Base-by-base conservation (phyloP, 768 basidiomycete genomes). In the Guyanaporus albipodus region DNA sequence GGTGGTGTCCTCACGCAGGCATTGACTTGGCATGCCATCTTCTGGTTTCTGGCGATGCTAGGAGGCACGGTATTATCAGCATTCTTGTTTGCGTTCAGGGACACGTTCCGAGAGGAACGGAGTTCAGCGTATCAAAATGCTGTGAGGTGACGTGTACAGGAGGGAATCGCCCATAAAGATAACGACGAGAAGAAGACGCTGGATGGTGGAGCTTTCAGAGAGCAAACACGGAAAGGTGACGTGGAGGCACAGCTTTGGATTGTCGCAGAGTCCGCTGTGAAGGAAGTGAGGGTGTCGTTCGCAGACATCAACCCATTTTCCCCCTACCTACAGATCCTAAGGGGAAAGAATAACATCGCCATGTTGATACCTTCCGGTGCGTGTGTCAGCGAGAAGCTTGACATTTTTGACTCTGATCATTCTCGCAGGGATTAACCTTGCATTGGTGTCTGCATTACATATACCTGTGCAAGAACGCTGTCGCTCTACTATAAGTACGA, bases 41-140 rank as follows among this genome's bases (percentile, higher is more conserved):
- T 95, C 66, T 93, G 87, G 79, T 91, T 93, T 61, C 72, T 93
- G 29, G 72, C 77, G 2, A 82, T 85, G 22, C 74, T 82, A 52
- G 77, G 78, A 6, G 82, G 79, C 0, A 34, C 73, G 12, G 78
- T 75, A 46, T 70, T 79, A 46, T 31, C 78, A 19, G 67, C 74
- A 14, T 89, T 90, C 63, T 48, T 87, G 27, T 61, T 84, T n/a
- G 67, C 83, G 58, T 89, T 92, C 72, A 77, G 76, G 44, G 91
- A 96, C 59, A 91, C 90, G 0, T 94, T 88, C 68, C 77, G 92
- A 26, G 74, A 75, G 50, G 89, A 94, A 57, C 82, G 93, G 29
- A 93, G 91, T 46, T 66, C 86, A 14, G 73, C 80, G 1, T 95
- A 94, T 62, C 89, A 91, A 58, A 73, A 73, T 8, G 78, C 83